Conservation (phyloP, 2,329 filamentous ascomycete genomes). For the Fusarium scirpi region DNA sequence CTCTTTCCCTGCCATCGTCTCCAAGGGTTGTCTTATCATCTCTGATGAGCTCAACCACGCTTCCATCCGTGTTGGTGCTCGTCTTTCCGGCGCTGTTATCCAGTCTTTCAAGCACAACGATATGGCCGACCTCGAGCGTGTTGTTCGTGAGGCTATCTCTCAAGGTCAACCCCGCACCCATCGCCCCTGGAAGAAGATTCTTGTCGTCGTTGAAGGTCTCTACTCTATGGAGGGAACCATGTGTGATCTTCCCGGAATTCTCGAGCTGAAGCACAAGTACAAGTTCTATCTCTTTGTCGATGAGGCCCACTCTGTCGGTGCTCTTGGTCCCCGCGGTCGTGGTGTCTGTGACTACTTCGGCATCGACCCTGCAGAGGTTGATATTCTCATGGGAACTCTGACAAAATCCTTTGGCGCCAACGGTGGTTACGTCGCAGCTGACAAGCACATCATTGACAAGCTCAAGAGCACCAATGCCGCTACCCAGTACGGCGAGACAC, state of each 20-base stretch:
- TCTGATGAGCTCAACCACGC: conserved; percentile 98
- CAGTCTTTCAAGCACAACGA: conserved; percentile 98
- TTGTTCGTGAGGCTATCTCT: conserved; percentile 90
- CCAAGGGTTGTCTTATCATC: conserved; percentile 93
- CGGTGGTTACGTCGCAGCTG: conserved; percentile 91
- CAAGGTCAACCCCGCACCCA: conserved; percentile 98
- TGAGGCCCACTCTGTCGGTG: conserved; percentile 95
- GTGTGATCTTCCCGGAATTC: conserved; percentile 92
- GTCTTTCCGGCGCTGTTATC: conserved; percentile 94
- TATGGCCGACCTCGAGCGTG: conserved; percentile 86
- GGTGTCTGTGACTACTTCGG: conserved; percentile 98
- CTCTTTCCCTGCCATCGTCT: conserved; percentile 90
- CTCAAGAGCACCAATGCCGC: conserved; percentile 87
- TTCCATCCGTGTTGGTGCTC: conserved; percentile 94
- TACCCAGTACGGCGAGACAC: conserved; percentile 87
- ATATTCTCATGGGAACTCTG: conserved; percentile 97
- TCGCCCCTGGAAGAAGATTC: conserved; percentile 98
- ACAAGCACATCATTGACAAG: conserved; percentile 93
- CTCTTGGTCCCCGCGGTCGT: conserved; percentile 86
- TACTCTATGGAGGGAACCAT: conserved; percentile 99
- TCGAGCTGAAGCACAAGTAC: conserved; percentile 92
- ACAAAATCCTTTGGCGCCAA: conserved; percentile 99
- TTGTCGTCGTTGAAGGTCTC: conserved; percentile 94
- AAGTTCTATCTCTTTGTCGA: conserved; percentile 97
- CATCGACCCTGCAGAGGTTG: conserved; percentile 86